Evolutionary conservation across 768 basidiomycete genomes (phyloP).

Genomic region (Hygrophorus pudorinus): DNA sequence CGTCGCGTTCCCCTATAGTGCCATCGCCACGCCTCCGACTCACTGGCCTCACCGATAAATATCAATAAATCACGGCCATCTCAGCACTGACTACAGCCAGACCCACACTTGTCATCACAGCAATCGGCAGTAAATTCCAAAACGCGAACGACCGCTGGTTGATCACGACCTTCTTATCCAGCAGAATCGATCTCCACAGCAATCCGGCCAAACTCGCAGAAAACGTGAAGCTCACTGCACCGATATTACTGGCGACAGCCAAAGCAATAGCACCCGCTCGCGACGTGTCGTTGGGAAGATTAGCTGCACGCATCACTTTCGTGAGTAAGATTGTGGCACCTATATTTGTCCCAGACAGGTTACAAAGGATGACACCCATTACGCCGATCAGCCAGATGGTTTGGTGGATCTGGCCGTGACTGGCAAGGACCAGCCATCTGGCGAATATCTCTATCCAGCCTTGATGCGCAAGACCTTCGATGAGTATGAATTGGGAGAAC

Average conservation of each 20-base stretch:
- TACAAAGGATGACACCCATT: constrained; percentile 55
- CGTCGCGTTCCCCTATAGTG: too few species aligned
- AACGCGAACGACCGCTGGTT: constrained; percentile 53
- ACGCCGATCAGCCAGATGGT: constrained; percentile 51
- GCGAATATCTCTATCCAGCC: constrained; percentile 89
- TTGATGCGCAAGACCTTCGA: constrained; percentile 68
- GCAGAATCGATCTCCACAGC: constrained; percentile 69
- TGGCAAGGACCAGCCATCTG: constrained; percentile 38
- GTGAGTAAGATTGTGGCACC: constrained; percentile 84
- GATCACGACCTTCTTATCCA: constrained; percentile 61
- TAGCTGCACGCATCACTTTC: constrained; percentile 54
- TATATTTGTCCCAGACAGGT: constrained; percentile 73
- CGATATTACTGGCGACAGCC: constrained; percentile 82
- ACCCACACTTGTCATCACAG: constrained; percentile 56
- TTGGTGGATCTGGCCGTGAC: constrained; percentile 19
- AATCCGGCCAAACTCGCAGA: constrained; percentile 83
- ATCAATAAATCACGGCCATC: constrained; percentile 45
- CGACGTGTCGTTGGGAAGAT: constrained; percentile 21
- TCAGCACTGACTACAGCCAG: constrained; percentile 68
- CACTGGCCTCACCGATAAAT: too few species aligned
- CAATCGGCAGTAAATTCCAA: constrained; percentile 61
- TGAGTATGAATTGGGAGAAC: constrained; percentile 90
- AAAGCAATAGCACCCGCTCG: constrained; percentile 62
- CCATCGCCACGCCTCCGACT: too few species aligned
- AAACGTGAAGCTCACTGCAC: constrained; percentile 85